Percentiles rank a stretch among this genome's conserved stretches.
Evolutionary conservation across 139 green algal species (phyloP).

Genomic region (Ostreobium quekettii): DNA sequence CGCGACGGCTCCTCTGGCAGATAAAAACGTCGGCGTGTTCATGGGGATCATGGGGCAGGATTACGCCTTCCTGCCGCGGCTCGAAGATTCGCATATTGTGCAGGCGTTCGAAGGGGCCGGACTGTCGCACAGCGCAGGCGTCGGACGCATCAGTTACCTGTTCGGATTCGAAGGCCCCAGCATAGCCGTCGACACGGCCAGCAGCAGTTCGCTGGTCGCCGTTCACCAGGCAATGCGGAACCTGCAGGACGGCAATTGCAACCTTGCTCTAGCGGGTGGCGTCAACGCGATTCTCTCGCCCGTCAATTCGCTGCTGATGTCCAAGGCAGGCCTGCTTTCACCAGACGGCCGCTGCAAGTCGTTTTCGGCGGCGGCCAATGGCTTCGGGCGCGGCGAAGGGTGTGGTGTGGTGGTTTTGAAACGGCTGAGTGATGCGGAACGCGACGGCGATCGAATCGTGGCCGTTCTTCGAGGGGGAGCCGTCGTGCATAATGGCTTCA

Average conservation of each 20-base stretch:
- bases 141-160: constrained; percentile 58
- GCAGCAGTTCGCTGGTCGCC: constrained; percentile 61
- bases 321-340: constrained; percentile 61
- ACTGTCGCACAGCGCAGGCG: constrained; percentile 44
- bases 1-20: no score
- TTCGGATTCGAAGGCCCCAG: constrained; percentile 59
- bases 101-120: constrained; percentile 9
- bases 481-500: constrained; percentile 77
- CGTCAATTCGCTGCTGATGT: constrained; percentile 41
- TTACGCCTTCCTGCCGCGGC: constrained; percentile 44
- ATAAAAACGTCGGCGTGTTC: constrained; percentile 35
- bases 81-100: constrained; percentile 8
- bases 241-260: constrained; percentile 15
- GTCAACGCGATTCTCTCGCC: constrained; percentile 67
- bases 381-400: constrained; percentile 71
- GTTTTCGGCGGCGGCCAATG: constrained; percentile 67
- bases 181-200: constrained; percentile 74
- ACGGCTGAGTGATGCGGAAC: background rate
- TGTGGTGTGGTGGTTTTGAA: no score
- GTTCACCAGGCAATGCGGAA: constrained; percentile 36
- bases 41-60: constrained; percentile 47
- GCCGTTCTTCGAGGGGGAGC: constrained; percentile 26
- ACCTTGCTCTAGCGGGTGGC: constrained; percentile 27
- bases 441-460: background rate
- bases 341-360: constrained; percentile 77